Base-by-base conservation (phyloP, 805 yeast genomes). In the Pichia heedii region DNA sequence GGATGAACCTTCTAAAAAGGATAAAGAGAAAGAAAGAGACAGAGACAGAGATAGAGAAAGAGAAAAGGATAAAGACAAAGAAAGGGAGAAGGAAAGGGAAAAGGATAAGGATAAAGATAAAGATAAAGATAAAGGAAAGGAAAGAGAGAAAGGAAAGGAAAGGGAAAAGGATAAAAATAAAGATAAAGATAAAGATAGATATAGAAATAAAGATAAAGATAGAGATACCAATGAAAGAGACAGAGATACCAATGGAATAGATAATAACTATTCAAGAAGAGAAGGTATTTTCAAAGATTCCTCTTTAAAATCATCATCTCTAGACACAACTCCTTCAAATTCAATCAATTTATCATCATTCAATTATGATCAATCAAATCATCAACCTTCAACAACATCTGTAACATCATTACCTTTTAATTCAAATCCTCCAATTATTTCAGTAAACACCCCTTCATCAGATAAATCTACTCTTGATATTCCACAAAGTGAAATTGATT, bases 201-300 rank as follows among this genome's bases (percentile, higher is more conserved):
- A 29, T 4, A 16, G n/a, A n/a, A n/a, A 22, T 3, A 38, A 34
- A 24, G 39, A 33, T 12, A 18, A 57, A 27, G 67, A 65, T 43
- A 67, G 70, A 21, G 37, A 35, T 13, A 7, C 20, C 16, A 32
- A 32, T 8, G 32, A 29, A 13, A 69, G 71, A 40, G 63, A 70
- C 50, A 58, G 64, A 39, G 63, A 61, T 43, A 58, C 57, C 35
- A 60, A 56, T 8, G 18, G 20, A n/a, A 32, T 5, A n/a, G 27
- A 35, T 1, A 36, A 12, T n/a, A n/a, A n/a, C n/a, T n/a, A n/a
- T n/a, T n/a, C n/a, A 32, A 58, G 51, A 37, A 40, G 62, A 18
- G 41, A 33, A 13, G 38, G 57, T 51, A 24, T 9, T 16, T 5
- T 2, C 21, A 32, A 44, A 29, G 40, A 47, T n/a, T 11, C 42